phyloP scores from a whole-genome alignment of 2,329 filamentous ascomycete genomes.

The Didymella keratinophila region DNA sequence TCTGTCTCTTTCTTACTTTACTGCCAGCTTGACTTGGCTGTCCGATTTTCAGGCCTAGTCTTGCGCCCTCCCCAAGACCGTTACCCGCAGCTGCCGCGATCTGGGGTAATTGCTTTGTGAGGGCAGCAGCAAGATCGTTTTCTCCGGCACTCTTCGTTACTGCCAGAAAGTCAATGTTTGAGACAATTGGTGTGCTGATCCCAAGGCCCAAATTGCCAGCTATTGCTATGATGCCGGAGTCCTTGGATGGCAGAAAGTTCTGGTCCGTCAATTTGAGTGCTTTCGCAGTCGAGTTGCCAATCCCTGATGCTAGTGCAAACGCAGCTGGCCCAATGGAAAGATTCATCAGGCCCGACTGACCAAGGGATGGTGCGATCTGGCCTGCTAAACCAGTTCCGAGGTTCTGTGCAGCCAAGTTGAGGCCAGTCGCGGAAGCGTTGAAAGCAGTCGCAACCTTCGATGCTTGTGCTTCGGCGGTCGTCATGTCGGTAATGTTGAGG shows the following conservation, averaged over 20 bases:
- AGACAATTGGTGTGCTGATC: slow-evolving; percentile 33
- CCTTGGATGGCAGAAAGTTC: slow-evolving; percentile 28
- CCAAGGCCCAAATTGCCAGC: slow-evolving; percentile 42
- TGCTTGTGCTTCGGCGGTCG: slow-evolving; percentile 28
- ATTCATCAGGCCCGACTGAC: neutral
- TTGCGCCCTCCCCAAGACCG: slow-evolving; percentile 41
- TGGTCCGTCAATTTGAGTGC: slow-evolving; percentile 36
- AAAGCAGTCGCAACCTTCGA: slow-evolving; percentile 29
- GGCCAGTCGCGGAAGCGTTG: slow-evolving; percentile 33
- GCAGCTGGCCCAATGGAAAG: slow-evolving; percentile 30
- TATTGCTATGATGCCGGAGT: slow-evolving; percentile 29
- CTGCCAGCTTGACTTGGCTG: slow-evolving; percentile 1
- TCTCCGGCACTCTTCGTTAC: slow-evolving; percentile 25
- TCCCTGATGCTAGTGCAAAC: slow-evolving; percentile 39
- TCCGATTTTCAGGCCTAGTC: slow-evolving; percentile 31
- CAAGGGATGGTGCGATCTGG: slow-evolving; percentile 30
- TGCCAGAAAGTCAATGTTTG: slow-evolving; percentile 31
- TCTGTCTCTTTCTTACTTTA: slow-evolving; percentile 22
- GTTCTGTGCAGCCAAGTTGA: slow-evolving; percentile 38
- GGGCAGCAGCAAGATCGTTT: slow-evolving; percentile 7
- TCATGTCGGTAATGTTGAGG: slow-evolving; percentile 34
- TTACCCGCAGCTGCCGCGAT: slow-evolving; percentile 38
- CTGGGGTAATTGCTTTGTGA: slow-evolving; percentile 33
- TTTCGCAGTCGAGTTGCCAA: slow-evolving; percentile 38
- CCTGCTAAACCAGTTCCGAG: slow-evolving; percentile 36